Evolutionary conservation across 768 basidiomycete species (phyloP).

Genomic region (Suillus brevipes): DNA sequence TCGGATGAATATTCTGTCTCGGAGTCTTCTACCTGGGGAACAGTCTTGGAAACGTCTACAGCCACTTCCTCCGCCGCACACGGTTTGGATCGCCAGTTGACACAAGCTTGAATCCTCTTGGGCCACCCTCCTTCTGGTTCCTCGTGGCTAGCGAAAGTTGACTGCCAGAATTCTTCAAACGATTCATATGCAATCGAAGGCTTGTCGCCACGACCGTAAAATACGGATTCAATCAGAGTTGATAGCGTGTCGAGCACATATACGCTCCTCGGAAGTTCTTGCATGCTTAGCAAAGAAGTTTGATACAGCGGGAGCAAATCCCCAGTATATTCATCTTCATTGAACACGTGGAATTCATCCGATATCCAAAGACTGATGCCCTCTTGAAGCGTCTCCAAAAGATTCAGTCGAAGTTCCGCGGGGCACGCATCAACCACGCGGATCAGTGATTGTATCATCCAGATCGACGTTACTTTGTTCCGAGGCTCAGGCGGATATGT

Average conservation of each 20-base stretch:
- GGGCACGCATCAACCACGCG: constrained; percentile 59
- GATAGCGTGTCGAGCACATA: constrained; percentile 48
- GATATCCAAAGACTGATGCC: constrained; percentile 62
- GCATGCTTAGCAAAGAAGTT: constrained; percentile 52
- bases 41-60: not conserved
- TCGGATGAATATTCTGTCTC: constrained; percentile 13
- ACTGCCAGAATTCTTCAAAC: constrained; percentile 65
- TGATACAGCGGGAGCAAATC: constrained; percentile 69
- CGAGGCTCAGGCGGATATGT: constrained; percentile 67
- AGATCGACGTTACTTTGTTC: constrained; percentile 54
- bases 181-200: constrained; percentile 45
- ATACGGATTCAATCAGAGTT: constrained; percentile 56
- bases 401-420: constrained; percentile 39
- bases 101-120: constrained; percentile 39
- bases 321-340: constrained; percentile 53
- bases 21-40: constrained; percentile 17
- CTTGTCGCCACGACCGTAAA: constrained; percentile 51
- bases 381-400: constrained; percentile 54
- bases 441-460: constrained; percentile 61
- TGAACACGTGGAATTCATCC: constrained; percentile 55
- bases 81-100: constrained; percentile 20
- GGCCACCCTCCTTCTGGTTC: constrained; percentile 58
- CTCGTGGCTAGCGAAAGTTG: constrained; percentile 40
- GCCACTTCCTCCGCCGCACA: not conserved
- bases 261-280: constrained; percentile 42